Evolutionary conservation across 345 rosid genomes (phyloP).

Genomic region (Salix viminalis): DNA sequence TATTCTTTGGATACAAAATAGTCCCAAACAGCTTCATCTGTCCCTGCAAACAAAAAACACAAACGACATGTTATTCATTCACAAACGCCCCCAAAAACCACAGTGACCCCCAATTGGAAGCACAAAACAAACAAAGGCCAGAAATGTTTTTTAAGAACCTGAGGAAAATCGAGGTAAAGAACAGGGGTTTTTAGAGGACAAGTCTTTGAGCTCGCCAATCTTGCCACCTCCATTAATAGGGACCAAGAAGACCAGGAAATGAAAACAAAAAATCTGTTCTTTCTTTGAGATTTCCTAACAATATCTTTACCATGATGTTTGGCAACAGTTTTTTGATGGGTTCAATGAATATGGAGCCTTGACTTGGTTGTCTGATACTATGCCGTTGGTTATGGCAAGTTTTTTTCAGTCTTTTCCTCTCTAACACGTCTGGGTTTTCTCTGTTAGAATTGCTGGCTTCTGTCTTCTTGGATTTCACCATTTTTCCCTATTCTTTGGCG

Average conservation of each 20-base stretch:
- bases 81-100: neutral
- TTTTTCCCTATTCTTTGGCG: neutral
- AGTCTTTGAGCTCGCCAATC: conserved; percentile 74
- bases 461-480: conserved; percentile 26
- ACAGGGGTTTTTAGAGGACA: conserved; percentile 83
- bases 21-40: conserved; percentile 92
- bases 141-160: conserved; percentile 28
- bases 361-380: conserved; percentile 46
- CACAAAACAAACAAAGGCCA: neutral
- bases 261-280: conserved; percentile 67
- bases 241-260: conserved; percentile 70
- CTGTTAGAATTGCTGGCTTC: neutral
- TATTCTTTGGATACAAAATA: conserved; percentile 54
- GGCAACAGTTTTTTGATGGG: conserved; percentile 52
- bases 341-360: conserved; percentile 24
- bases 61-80: neutral
- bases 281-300: conserved; percentile 72
- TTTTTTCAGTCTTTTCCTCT: conserved; percentile 50
- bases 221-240: conserved; percentile 59
- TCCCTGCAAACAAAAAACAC: conserved; percentile 40
- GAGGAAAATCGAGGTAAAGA: conserved; percentile 76
- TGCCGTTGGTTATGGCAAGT: conserved; percentile 42
- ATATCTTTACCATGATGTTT: conserved; percentile 84
- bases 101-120: neutral
- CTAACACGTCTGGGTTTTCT: conserved; percentile 36